Evolutionary conservation across 2,329 filamentous ascomycete genomes (phyloP), one percentile per base, ranked within the genome.

Genomic region (Microcyclospora pomicola): DNA sequence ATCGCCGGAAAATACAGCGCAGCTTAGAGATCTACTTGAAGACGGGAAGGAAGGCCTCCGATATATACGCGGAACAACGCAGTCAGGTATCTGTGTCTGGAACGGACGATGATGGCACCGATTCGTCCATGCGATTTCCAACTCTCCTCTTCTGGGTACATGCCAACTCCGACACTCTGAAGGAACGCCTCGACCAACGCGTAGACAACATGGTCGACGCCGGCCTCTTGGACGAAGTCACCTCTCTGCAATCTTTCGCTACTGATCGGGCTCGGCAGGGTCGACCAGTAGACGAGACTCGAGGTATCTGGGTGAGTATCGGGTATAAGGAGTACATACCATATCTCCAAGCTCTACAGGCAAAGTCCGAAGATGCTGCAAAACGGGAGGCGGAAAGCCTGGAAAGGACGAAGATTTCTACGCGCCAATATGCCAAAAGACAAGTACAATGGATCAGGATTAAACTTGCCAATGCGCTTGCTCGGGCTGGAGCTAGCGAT

Each of bases 231-330:
- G 55, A 67, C 2, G 80, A 84, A 59, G 75, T 80, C 0, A 53
- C 66, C 30, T 61, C 56, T 1, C 67, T 82, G 49, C 63, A 64
- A 10, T 53, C 60, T 1, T 69, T 71, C 42, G 59, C 71, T 2
- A 49, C 62, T 12, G 55, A 64, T 34, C 54, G 62, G 0, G 51
- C 63, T 2, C 15, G 34, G 4, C 14, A 34, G 4, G 79, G 75
- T 0, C 59, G 66, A 2, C 46, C 59, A 0, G 61, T 91, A 2
- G 85, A 96, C 53, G 70, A 75, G 46, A 82, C 74, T 1, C 76
- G 78, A 37, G 92, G 91, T 0, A 92, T 98, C 32, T 98, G 88
- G 86, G 82, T 93, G 37, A 91, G 87, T 1, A 98, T 98, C 44
- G 91, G 91, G 1, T 95, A 86, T 61, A 95, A 92, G 56, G 85